phyloP scores from a whole-genome alignment of 169 alveolate species.

The Eimeria brunetti region DNA sequence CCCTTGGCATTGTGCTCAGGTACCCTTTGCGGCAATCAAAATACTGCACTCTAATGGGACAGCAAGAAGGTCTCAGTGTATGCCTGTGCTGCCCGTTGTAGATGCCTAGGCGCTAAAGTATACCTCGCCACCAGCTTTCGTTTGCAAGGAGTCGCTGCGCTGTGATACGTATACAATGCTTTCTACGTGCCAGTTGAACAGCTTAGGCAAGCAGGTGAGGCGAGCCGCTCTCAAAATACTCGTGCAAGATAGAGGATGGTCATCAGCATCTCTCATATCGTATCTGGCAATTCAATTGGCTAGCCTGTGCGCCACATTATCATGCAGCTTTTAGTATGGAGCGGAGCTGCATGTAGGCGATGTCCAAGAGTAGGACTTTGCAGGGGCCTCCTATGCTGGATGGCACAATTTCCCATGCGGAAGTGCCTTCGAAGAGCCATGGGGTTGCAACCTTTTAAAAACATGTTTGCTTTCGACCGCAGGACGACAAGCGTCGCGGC shows the following conservation, averaged over 20 bases:
- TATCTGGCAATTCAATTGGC: neutral
- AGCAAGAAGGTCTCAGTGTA: neutral
- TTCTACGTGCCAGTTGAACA: neutral
- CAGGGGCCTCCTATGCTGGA: neutral
- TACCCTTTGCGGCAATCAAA: neutral
- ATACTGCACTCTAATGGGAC: neutral
- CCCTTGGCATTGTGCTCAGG: neutral
- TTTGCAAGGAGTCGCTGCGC: neutral
- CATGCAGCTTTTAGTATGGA: neutral
- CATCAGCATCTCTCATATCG: too few species aligned
- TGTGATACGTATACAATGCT: neutral
- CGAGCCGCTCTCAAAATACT: neutral
- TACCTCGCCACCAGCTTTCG: neutral
- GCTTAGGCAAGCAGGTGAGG: neutral
- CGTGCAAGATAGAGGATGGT: neutral
- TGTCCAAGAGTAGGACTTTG: neutral
- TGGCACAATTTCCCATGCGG: neutral
- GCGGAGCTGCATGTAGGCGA: neutral
- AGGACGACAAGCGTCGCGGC: neutral
- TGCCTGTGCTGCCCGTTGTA: neutral
- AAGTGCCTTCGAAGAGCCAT: neutral
- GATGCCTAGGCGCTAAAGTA: neutral
- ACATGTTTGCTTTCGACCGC: neutral
- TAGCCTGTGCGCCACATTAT: neutral
- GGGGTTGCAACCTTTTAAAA: neutral